Evolutionary conservation across 768 basidiomycete species (phyloP).

Genomic region (Psilocybe cubensis): DNA sequence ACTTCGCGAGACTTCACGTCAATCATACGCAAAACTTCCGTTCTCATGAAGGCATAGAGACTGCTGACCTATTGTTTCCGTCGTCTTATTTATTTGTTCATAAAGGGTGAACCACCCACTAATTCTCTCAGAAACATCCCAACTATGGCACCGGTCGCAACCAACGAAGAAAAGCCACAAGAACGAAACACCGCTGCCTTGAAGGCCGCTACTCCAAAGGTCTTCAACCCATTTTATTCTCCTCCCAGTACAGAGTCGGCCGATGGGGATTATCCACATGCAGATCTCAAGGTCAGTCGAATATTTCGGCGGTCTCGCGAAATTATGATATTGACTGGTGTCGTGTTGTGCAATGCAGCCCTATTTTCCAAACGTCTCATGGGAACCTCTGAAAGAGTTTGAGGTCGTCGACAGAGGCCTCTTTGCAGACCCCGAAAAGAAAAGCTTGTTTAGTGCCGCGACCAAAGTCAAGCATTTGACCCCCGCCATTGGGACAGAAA

Average conservation of each 20-base stretch:
- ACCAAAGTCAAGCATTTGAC: conserved; percentile 70
- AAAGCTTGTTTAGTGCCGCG: conserved; percentile 63
- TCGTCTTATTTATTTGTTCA: neutral
- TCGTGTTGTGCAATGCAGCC: no score
- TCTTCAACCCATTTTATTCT: conserved; percentile 72
- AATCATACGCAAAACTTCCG: conserved; percentile 18
- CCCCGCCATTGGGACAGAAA: conserved; percentile 76
- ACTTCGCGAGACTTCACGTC: conserved; percentile 26
- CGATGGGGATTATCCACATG: conserved; percentile 54
- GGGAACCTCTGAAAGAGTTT: conserved; percentile 63
- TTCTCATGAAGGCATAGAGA: conserved; percentile 12
- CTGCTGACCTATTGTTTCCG: neutral
- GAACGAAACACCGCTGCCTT: conserved; percentile 9
- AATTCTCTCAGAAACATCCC: neutral
- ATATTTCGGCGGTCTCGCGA: neutral
- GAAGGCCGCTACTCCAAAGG: conserved; percentile 24
- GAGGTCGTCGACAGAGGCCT: conserved; percentile 68
- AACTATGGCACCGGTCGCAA: conserved; percentile 53
- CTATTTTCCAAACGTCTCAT: conserved; percentile 61
- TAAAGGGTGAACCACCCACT: neutral
- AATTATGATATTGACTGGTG: neutral
- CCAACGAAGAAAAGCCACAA: conserved; percentile 32
- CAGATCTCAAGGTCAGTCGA: conserved; percentile 58
- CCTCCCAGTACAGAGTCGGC: conserved; percentile 56
- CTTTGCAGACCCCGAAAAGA: conserved; percentile 73